Evolutionary conservation across 2,329 filamentous ascomycete species (phyloP).

Genomic region (Pseudogymnoascus sp.): DNA sequence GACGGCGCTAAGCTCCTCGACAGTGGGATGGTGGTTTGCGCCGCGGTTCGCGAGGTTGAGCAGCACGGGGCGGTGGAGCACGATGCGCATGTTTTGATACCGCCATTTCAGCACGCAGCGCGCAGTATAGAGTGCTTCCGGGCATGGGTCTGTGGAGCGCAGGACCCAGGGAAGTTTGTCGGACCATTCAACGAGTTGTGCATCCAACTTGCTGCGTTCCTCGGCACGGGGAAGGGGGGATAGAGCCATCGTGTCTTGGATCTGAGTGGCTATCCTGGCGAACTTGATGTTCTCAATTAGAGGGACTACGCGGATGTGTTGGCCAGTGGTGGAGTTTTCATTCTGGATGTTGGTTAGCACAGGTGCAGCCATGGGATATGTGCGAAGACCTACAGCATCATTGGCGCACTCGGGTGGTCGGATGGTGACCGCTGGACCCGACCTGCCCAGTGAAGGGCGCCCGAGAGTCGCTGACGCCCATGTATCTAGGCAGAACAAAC

Average conservation of each 20-base stretch:
- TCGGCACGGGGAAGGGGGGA: slow-evolving; percentile 59
- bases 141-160: slow-evolving; percentile 58
- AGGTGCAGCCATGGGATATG: not conserved
- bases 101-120: slow-evolving; percentile 76
- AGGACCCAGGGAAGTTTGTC: slow-evolving; percentile 61
- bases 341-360: slow-evolving; percentile 11
- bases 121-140: slow-evolving; percentile 62
- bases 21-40: slow-evolving; percentile 28
- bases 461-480: slow-evolving; percentile 68
- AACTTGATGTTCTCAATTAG: slow-evolving; percentile 72
- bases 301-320: slow-evolving; percentile 60
- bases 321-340: slow-evolving; percentile 42
- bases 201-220: slow-evolving; percentile 60
- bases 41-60: slow-evolving; percentile 49
- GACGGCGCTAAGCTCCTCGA: slow-evolving; percentile 61
- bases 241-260: slow-evolving; percentile 68
- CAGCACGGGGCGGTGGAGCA: slow-evolving; percentile 67
- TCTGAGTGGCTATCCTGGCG: slow-evolving; percentile 69
- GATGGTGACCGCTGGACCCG: slow-evolving; percentile 61
- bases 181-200: slow-evolving; percentile 65
- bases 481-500: slow-evolving; percentile 64
- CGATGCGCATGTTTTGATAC: slow-evolving; percentile 69
- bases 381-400: slow-evolving; percentile 21
- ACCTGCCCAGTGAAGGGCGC: slow-evolving; percentile 61
- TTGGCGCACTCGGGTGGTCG: slow-evolving; percentile 44